Conservation (phyloP, 768 basidiomycete genomes). For the Cyclocybe aegerita region DNA sequence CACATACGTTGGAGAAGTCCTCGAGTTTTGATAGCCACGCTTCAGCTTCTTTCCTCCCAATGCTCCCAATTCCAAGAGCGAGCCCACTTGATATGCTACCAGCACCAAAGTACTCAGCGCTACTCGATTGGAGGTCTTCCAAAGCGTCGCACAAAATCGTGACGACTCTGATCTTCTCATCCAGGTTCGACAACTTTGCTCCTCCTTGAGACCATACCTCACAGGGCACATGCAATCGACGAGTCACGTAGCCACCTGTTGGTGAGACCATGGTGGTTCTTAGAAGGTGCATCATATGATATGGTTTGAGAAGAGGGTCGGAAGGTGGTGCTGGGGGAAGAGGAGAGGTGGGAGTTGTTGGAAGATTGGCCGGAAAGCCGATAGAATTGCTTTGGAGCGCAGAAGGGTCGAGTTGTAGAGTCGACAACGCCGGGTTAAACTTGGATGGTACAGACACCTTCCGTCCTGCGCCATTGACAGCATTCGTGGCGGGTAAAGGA, state of each 20-base stretch:
- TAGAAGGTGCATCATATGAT: conserved; percentile 85
- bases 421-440: conserved; percentile 47
- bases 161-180: conserved; percentile 85
- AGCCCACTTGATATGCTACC: conserved; percentile 77
- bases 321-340: conserved; percentile 71
- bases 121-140: conserved; percentile 73
- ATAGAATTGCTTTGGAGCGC: conserved; percentile 8
- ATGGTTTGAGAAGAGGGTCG: conserved; percentile 80
- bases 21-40: conserved; percentile 77
- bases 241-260: conserved; percentile 87
- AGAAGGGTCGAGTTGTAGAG: conserved; percentile 31
- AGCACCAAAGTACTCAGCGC: conserved; percentile 74
- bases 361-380: conserved; percentile 50
- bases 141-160: conserved; percentile 76
- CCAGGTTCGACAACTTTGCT: conserved; percentile 76
- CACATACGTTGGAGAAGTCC: conserved; percentile 77
- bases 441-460: conserved; percentile 67
- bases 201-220: conserved; percentile 93
- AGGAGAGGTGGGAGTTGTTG: conserved; percentile 76
- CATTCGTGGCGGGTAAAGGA: conserved; percentile 44
- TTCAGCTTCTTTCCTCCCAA: conserved; percentile 77
- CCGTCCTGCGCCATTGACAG: conserved; percentile 41
- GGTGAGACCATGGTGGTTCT: conserved; percentile 74
- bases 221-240: conserved; percentile 81
- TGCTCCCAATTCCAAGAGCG: conserved; percentile 72